phyloP scores from a whole-genome alignment of 768 basidiomycete species.

The Multifurca ochricompacta region DNA sequence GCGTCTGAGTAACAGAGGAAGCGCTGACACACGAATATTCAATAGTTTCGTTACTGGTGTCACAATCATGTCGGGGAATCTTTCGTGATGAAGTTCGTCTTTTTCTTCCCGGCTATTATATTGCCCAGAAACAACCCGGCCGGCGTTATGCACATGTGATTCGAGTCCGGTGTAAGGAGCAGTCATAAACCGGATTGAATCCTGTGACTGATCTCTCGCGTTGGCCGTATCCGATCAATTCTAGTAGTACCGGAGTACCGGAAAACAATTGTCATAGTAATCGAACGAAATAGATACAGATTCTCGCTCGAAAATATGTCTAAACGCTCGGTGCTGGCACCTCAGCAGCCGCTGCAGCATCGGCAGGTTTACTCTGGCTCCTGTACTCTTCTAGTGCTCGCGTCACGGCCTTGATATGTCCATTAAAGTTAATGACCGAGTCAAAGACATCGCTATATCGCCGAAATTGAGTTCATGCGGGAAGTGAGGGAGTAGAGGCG shows the following conservation, averaged over 20 bases:
- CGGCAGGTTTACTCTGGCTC: constrained; percentile 22
- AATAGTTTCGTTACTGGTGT: constrained; percentile 61
- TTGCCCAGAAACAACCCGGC: no score
- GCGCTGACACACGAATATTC: constrained; percentile 55
- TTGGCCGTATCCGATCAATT: background rate
- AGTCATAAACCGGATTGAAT: no score
- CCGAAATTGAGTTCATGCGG: background rate
- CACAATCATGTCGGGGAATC: no score
- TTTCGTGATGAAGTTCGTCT: no score
- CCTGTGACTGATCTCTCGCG: no score
- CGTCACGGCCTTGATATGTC: constrained; percentile 57
- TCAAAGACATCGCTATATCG: constrained; percentile 48
- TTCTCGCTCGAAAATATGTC: background rate
- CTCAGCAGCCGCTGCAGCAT: background rate
- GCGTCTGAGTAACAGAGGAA: background rate
- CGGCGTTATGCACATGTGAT: constrained; percentile 5
- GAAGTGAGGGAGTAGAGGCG: background rate
- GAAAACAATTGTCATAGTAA: no score
- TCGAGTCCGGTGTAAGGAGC: background rate
- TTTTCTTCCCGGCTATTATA: background rate
- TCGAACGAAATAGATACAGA: no score
- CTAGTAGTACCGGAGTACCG: background rate
- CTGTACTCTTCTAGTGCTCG: constrained; percentile 47
- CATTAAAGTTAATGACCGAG: constrained; percentile 45
- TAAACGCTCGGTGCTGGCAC: background rate